Evolutionary conservation across 2,329 filamentous ascomycete genomes (phyloP).

Genomic region (Neopestalotiopsis clavispora): DNA sequence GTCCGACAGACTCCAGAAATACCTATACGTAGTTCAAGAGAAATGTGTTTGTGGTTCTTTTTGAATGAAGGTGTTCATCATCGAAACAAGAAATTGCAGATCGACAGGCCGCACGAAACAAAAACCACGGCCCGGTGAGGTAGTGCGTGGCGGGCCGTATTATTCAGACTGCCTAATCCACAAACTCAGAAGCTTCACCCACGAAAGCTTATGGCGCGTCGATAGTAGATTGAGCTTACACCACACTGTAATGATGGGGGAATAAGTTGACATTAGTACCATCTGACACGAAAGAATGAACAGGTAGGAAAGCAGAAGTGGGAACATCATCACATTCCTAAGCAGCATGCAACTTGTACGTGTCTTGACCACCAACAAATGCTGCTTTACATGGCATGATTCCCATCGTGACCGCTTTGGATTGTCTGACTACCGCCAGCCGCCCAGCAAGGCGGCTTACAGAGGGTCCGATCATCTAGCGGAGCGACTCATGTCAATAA

Average conservation of each 20-base stretch:
- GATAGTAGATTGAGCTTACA: background rate
- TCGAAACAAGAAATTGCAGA: background rate
- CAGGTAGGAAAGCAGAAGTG: background rate
- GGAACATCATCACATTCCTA: background rate
- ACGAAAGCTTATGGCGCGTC: too few relatives aligned
- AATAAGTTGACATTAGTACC: background rate
- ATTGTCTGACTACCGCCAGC: background rate
- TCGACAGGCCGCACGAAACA: background rate
- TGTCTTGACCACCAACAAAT: background rate
- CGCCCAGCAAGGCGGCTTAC: background rate
- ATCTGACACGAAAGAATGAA: background rate
- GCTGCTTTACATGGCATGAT: background rate
- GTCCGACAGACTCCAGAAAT: background rate
- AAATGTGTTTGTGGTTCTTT: background rate
- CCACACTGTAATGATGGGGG: background rate
- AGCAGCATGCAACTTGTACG: background rate
- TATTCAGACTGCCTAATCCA: background rate
- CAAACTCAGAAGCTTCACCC: background rate
- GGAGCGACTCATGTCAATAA: background rate
- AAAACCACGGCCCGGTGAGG: background rate
- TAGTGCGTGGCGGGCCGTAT: background rate
- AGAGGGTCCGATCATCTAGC: background rate
- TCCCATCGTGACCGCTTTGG: background rate
- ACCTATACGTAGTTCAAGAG: background rate
- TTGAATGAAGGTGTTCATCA: background rate